Base-by-base conservation (phyloP, 257 asterid genomes). In the Paraleonurus japonicus region DNA sequence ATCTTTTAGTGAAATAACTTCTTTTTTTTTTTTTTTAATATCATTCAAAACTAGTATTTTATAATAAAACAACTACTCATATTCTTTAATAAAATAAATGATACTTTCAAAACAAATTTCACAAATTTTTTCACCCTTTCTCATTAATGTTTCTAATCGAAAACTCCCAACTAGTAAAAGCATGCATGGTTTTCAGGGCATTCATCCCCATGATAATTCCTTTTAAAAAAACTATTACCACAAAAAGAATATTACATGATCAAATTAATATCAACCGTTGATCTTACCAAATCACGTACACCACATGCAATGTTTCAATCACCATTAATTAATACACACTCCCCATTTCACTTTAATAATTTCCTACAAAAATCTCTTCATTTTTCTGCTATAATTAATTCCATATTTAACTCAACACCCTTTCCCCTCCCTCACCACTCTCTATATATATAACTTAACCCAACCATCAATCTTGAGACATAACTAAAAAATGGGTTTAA, bases 101-200 rank as follows among this genome's bases (percentile, higher is more conserved):
- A n/a, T n/a, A n/a, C n/a, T n/a, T n/a, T n/a, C n/a, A n/a, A n/a
- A n/a, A n/a, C n/a, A n/a, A n/a, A n/a, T n/a, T n/a, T n/a, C n/a
- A n/a, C n/a, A n/a, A n/a, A n/a, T n/a, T n/a, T n/a, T n/a, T n/a
- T n/a, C n/a, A n/a, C n/a, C n/a, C n/a, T n/a, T n/a, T n/a, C n/a
- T n/a, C n/a, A n/a, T n/a, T n/a, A n/a, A n/a, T n/a, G n/a, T n/a
- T n/a, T n/a, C n/a, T n/a, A n/a, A n/a, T n/a, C n/a, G n/a, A n/a
- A n/a, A n/a, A n/a, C n/a, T n/a, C n/a, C n/a, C n/a, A n/a, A n/a
- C 24, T 19, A 4, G 23, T n/a, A 19, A 48, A 7, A 50, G 60
- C 60, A 53, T 59, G 43, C 68, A 35, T 74, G 62, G 43, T 74
- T 66, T 74, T 74, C 78, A 66, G 74, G 27, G 26, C 73, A 74